phyloP scores from a whole-genome alignment of 495 filamentous ascomycete genomes.

The Cercophora sp. region DNA sequence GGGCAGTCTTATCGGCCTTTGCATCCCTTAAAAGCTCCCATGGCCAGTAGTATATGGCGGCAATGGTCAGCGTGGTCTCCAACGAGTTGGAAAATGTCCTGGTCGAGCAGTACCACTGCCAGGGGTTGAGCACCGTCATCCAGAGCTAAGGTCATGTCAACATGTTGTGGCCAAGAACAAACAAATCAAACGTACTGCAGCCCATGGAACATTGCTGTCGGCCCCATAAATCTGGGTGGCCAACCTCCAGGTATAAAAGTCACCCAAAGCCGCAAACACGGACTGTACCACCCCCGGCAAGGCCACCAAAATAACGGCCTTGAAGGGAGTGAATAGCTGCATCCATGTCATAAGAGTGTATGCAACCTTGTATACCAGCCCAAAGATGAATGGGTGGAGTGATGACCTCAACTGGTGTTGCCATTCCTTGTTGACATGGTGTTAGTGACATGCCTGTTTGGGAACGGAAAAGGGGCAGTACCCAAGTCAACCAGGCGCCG shows the following conservation, averaged over 20 bases:
- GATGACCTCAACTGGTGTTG: slow-evolving; percentile 83
- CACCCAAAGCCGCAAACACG: slow-evolving; percentile 69
- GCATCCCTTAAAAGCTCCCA: slow-evolving; percentile 56
- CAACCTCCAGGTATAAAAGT: slow-evolving; percentile 88
- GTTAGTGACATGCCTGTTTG: background rate
- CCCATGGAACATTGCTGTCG: slow-evolving; percentile 59
- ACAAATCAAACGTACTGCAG: slow-evolving; percentile 52
- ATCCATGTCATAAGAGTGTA: slow-evolving; percentile 50
- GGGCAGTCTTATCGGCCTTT: slow-evolving; percentile 21
- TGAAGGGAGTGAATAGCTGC: slow-evolving; percentile 42
- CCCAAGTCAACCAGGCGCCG: slow-evolving; percentile 96
- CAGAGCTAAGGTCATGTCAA: slow-evolving; percentile 43
- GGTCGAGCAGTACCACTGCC: slow-evolving; percentile 96
- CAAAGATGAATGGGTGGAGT: slow-evolving; percentile 84
- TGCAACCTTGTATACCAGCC: slow-evolving; percentile 64
- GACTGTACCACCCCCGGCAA: slow-evolving; percentile 76
- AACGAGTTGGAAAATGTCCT: slow-evolving; percentile 91
- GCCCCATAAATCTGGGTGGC: slow-evolving; percentile 68
- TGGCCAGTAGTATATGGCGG: slow-evolving; percentile 80
- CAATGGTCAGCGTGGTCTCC: slow-evolving; percentile 80
- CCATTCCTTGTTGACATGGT: slow-evolving; percentile 71
- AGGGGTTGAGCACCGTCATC: slow-evolving; percentile 77
- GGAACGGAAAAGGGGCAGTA: slow-evolving; percentile 30
- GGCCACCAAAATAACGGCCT: slow-evolving; percentile 61
- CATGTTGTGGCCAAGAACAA: background rate